A percentile compares a stretch with the other conserved stretches of the same genome.
Evolutionary conservation across 306 rosid species (phyloP).

Genomic region (Lagenaria siceraria): DNA sequence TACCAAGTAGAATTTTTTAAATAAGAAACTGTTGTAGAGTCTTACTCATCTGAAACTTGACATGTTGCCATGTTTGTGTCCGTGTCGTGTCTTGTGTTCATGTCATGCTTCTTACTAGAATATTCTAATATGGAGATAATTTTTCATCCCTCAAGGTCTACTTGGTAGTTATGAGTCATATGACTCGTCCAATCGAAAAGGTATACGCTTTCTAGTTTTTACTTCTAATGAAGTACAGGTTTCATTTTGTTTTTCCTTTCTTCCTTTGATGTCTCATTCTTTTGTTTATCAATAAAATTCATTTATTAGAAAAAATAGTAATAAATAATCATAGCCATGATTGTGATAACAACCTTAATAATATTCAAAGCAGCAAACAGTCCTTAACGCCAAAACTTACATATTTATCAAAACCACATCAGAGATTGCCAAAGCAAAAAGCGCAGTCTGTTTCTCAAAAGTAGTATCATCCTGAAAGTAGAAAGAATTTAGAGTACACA

Average conservation of each 20-base stretch:
- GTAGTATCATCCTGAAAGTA: constrained; percentile 76
- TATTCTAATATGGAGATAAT: neutral
- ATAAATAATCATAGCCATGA: neutral
- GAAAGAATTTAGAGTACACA: constrained; percentile 4
- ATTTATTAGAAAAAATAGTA: neutral
- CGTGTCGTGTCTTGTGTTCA: too few species aligned
- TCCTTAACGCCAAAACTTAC: constrained; percentile 33
- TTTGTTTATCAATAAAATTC: neutral
- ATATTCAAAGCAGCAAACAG: neutral
- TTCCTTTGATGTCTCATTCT: neutral
- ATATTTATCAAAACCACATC: constrained; percentile 80
- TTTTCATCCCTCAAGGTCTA: neutral
- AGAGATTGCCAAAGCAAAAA: constrained; percentile 74
- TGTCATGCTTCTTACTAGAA: neutral
- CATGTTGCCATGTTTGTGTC: too few species aligned
- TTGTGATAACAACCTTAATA: neutral
- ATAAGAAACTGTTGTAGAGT: too few species aligned
- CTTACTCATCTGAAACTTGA: neutral
- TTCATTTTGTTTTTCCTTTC: neutral
- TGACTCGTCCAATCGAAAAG: neutral
- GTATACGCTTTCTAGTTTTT: neutral
- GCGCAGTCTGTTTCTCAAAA: constrained; percentile 95
- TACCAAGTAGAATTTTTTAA: neutral
- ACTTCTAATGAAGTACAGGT: neutral
- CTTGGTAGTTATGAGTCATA: neutral